These are phyloP conservation scores for Amylocarpus encephaloides DNA, from an alignment of 2,329 filamentous ascomycete species.

Conservation along the genomic window DNA sequence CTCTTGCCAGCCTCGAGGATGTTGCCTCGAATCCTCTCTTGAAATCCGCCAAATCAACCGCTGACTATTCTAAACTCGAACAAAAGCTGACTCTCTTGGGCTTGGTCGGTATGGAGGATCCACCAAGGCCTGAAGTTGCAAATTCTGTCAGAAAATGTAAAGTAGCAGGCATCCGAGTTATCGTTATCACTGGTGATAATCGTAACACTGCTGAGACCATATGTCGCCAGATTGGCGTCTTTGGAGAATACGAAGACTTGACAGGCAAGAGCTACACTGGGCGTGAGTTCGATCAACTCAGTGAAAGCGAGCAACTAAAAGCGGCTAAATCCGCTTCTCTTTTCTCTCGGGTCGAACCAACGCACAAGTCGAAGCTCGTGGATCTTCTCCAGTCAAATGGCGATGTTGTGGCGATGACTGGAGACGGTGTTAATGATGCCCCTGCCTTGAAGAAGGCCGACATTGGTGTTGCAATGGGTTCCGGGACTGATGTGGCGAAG, in stretches of 20 bases:
- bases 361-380: constrained; percentile 95
- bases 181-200: constrained; percentile 98
- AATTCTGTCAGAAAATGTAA: constrained; percentile 82
- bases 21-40: constrained; percentile 64
- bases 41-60: constrained; percentile 69
- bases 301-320: constrained; percentile 69
- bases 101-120: constrained; percentile 93
- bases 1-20: constrained; percentile 77
- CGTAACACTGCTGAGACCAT: constrained; percentile 96
- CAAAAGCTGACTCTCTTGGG: constrained; percentile 92
- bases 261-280: constrained; percentile 92
- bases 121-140: constrained; percentile 86
- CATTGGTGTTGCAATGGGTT: constrained; percentile 98
- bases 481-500: constrained; percentile 94
- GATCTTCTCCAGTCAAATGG: constrained; percentile 89
- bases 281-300: constrained; percentile 85
- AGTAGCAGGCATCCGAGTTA: constrained; percentile 88
- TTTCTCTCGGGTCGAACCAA: constrained; percentile 93
- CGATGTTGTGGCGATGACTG: constrained; percentile 98
- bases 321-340: constrained; percentile 81
- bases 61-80: constrained; percentile 81
- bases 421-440: constrained; percentile 96
- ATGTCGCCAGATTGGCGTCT: constrained; percentile 94
- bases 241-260: constrained; percentile 73
- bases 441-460: constrained; percentile 97